Percentiles rank a stretch among this genome's conserved stretches.
phyloP scores from a whole-genome alignment of 495 filamentous ascomycete genomes.

The Xylaria nigripes region DNA sequence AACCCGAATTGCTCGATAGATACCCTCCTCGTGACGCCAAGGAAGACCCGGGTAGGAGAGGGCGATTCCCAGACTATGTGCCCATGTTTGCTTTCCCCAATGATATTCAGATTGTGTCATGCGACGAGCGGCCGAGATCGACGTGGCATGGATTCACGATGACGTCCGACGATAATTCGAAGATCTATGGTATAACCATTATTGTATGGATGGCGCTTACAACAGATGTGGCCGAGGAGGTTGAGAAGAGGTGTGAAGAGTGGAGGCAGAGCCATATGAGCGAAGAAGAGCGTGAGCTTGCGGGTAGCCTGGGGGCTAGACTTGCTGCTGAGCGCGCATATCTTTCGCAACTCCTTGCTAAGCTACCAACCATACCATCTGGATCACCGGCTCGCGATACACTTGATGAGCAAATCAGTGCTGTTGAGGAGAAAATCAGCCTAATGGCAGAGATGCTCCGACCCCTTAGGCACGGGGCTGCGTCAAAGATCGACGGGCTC shows the following conservation, averaged over 20 bases:
- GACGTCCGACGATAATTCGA: slow-evolving; percentile 86
- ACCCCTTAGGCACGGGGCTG: slow-evolving; percentile 86
- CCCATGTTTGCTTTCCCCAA: slow-evolving; percentile 99
- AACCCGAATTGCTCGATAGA: slow-evolving; percentile 86
- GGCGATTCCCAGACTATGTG: slow-evolving; percentile 90
- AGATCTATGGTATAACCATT: slow-evolving; percentile 83
- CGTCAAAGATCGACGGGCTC: slow-evolving; percentile 93
- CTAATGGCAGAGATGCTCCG: slow-evolving; percentile 93
- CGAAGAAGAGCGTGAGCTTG: slow-evolving; percentile 87
- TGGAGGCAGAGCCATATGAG: slow-evolving; percentile 96
- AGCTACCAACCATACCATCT: slow-evolving; percentile 68
- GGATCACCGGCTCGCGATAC: slow-evolving; percentile 72
- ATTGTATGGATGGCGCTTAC: slow-evolving; percentile 90
- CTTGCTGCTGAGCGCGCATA: slow-evolving; percentile 85
- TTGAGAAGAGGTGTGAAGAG: slow-evolving; percentile 86
- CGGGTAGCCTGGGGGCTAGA: slow-evolving; percentile 83
- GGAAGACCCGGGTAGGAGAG: slow-evolving; percentile 74
- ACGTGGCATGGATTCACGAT: slow-evolving; percentile 99
- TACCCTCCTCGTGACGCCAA: slow-evolving; percentile 77
- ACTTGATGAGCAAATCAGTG: slow-evolving; percentile 88
- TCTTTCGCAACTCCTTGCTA: slow-evolving; percentile 75
- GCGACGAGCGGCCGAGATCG: slow-evolving; percentile 83
- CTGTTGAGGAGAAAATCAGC: slow-evolving; percentile 92
- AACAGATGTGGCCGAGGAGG: slow-evolving; percentile 68
- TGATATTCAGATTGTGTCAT: slow-evolving; percentile 92